phyloP scores from a whole-genome alignment of 495 filamentous ascomycete genomes.

The Penicillium bovifimosum region DNA sequence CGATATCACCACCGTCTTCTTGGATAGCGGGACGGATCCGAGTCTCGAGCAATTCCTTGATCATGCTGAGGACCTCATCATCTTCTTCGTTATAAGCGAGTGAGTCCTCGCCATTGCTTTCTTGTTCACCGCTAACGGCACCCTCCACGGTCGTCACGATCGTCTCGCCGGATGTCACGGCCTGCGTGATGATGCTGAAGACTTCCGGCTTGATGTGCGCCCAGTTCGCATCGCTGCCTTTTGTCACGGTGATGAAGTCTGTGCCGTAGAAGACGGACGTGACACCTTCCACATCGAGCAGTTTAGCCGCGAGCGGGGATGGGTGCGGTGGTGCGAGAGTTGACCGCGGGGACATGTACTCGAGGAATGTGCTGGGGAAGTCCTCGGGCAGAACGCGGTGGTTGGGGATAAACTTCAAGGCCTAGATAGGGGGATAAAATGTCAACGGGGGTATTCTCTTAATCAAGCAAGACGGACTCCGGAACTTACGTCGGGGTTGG shows the following conservation, averaged over 20 bases:
- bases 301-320: conserved; percentile 83
- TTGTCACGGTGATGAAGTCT: conserved; percentile 96
- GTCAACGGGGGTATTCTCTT: background rate
- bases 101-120: conserved; percentile 54
- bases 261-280: conserved; percentile 90
- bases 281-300: conserved; percentile 88
- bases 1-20: conserved; percentile 96
- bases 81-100: conserved; percentile 79
- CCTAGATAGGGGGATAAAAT: conserved; percentile 31
- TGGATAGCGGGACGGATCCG: conserved; percentile 91
- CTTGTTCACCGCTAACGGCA: conserved; percentile 50
- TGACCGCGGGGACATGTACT: conserved; percentile 83
- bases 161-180: conserved; percentile 72
- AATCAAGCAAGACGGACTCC: background rate
- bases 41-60: conserved; percentile 97
- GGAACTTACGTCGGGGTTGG: conserved; percentile 71
- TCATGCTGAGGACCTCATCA: conserved; percentile 91
- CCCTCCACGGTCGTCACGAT: conserved; percentile 71
- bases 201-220: conserved; percentile 92
- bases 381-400: conserved; percentile 69
- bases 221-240: conserved; percentile 82
- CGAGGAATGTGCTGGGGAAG: conserved; percentile 70
- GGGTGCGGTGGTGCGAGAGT: conserved; percentile 86
- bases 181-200: conserved; percentile 89
- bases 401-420: conserved; percentile 92